Conservation (phyloP, 2,329 filamentous ascomycete genomes). For the Paecilomyces dactylethromorphus region DNA sequence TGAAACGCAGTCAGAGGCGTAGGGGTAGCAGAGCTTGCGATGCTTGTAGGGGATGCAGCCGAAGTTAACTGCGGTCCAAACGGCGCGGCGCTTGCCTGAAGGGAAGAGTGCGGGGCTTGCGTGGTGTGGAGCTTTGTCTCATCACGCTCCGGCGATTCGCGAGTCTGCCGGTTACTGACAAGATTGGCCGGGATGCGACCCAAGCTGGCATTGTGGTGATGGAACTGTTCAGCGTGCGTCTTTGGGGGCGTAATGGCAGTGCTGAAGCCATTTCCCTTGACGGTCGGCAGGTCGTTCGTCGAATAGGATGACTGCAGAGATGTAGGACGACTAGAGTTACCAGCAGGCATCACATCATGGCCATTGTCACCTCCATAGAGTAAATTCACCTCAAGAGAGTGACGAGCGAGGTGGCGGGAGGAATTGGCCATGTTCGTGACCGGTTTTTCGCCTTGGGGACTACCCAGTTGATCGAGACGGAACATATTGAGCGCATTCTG, state of each 20-base stretch:
- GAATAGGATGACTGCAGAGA: conserved; percentile 78
- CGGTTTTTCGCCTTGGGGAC: conserved; percentile 22
- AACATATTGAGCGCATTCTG: conserved; percentile 45
- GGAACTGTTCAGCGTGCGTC: conserved; percentile 53
- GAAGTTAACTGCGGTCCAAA: conserved; percentile 61
- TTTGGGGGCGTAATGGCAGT: conserved; percentile 44
- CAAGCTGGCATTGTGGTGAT: conserved; percentile 73
- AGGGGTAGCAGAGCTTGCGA: conserved; percentile 18
- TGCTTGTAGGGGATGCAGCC: conserved; percentile 22
- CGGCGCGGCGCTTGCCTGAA: conserved; percentile 72
- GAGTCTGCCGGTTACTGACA: conserved; percentile 56
- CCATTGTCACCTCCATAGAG: conserved; percentile 23
- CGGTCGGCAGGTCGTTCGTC: conserved; percentile 77
- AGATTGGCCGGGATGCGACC: conserved; percentile 68
- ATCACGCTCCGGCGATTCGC: conserved; percentile 37
- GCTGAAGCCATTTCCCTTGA: conserved; percentile 61
- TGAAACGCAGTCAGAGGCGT: conserved; percentile 29
- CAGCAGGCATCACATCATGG: conserved; percentile 18
- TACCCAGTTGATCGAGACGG: conserved; percentile 29
- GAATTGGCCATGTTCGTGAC: conserved; percentile 15
- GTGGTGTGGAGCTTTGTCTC: conserved; percentile 42
- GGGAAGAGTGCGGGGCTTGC: conserved; percentile 60
- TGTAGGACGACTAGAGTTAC: conserved; percentile 32
- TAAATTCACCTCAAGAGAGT: conserved; percentile 40
- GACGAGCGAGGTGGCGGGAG: conserved; percentile 34